Percentiles rank a stretch among this genome's conserved stretches.
phyloP scores from a whole-genome alignment of 805 yeast genomes.

The Debaryomyces hansenii region DNA sequence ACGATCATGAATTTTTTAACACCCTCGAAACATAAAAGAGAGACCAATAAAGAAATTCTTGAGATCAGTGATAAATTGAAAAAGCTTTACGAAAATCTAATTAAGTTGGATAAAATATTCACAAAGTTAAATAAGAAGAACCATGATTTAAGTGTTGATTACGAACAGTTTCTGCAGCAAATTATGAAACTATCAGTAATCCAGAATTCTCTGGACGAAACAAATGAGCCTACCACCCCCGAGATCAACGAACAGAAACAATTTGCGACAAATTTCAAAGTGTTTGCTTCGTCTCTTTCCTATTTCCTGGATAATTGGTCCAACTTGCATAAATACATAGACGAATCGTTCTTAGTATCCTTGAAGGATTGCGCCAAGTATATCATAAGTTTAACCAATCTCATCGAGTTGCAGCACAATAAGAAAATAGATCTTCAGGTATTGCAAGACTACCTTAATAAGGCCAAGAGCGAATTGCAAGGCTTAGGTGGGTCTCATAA shows the following conservation, averaged over 20 bases:
- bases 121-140: conserved; percentile 70
- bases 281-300: conserved; percentile 38
- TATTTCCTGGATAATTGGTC: conserved; percentile 41
- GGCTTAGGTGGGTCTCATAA: conserved; percentile 16
- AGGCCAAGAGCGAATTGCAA: conserved; percentile 66
- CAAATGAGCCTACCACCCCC: conserved; percentile 7
- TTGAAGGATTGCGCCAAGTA: conserved; percentile 85
- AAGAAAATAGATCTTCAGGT: conserved; percentile 91
- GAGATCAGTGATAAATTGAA: conserved; percentile 77
- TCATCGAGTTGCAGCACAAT: conserved; percentile 84
- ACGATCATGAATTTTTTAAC: conserved; percentile 92
- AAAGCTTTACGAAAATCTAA: conserved; percentile 79
- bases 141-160: conserved; percentile 70
- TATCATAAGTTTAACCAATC: conserved; percentile 43
- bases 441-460: conserved; percentile 71
- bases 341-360: conserved; percentile 78
- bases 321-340: conserved; percentile 50
- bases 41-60: conserved; percentile 63
- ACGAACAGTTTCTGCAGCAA: conserved; percentile 68
- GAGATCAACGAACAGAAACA: background rate
- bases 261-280: conserved; percentile 28
- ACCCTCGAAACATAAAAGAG: conserved; percentile 62
- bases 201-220: conserved; percentile 7
- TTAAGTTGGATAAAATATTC: conserved; percentile 76
- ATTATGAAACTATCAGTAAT: conserved; percentile 64